These are phyloP conservation scores for Meyerozyma athensensis DNA, from an alignment of 1,139 yeast genomes.

Conservation along the genomic window DNA sequence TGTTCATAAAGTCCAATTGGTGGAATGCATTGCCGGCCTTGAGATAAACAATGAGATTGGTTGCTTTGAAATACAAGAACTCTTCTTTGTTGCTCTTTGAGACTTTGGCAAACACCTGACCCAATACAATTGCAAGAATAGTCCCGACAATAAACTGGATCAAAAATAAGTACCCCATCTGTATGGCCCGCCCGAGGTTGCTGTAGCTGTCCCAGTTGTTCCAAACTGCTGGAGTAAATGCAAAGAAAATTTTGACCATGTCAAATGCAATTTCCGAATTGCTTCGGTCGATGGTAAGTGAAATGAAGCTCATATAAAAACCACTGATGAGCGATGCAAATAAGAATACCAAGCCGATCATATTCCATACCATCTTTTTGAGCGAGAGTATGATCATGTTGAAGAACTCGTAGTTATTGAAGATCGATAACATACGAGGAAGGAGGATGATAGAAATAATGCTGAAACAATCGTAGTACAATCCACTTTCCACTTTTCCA, in stretches of 20 bases:
- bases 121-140: constrained; percentile 54
- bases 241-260: constrained; percentile 53
- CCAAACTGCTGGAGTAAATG: constrained; percentile 66
- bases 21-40: constrained; percentile 14
- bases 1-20: constrained; percentile 8
- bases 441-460: constrained; percentile 49
- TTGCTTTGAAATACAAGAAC: constrained; percentile 37
- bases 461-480: constrained; percentile 34
- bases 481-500: constrained; percentile 9
- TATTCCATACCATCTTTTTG: constrained; percentile 51
- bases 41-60: constrained; percentile 33
- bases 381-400: constrained; percentile 49
- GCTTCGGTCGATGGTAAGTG: constrained; percentile 43
- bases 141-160: constrained; percentile 57
- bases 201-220: constrained; percentile 52
- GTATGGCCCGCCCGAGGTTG: constrained; percentile 43
- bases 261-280: constrained; percentile 51
- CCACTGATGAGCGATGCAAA: constrained; percentile 53
- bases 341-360: constrained; percentile 48
- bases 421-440: constrained; percentile 50
- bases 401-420: constrained; percentile 52
- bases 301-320: constrained; percentile 53
- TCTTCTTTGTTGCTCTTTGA: constrained; percentile 37
- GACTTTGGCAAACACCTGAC: constrained; percentile 38
- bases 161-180: constrained; percentile 50